Conservation (phyloP, 345 rosid species). For the Ricinus communis region DNA sequence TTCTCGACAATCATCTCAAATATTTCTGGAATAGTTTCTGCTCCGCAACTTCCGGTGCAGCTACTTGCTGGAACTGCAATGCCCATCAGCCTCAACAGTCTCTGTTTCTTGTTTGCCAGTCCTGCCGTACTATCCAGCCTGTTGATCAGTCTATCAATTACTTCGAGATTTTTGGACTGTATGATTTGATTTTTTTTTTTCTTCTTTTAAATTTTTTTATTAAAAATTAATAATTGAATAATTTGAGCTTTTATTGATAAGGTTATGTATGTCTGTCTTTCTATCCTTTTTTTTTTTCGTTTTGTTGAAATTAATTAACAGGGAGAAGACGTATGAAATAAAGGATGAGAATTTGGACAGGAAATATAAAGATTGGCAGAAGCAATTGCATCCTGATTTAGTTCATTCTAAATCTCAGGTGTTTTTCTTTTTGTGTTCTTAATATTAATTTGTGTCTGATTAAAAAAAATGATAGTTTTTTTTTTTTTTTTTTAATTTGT, state of each 20-base stretch:
- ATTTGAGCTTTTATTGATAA: conserved; percentile 3
- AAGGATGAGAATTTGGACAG: conserved; percentile 57
- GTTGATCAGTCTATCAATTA: conserved; percentile 70
- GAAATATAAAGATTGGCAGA: conserved; percentile 88
- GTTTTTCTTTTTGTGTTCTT: neutral
- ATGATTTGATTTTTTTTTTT: conserved; percentile 9
- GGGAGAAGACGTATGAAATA: conserved; percentile 66
- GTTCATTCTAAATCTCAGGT: conserved; percentile 96
- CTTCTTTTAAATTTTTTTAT: neutral
- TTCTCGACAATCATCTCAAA: conserved; percentile 12
- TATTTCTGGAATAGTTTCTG: conserved; percentile 35
- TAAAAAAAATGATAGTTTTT: no score
- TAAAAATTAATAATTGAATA: neutral
- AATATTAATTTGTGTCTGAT: neutral
- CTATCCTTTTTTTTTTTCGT: neutral
- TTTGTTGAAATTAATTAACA: conserved; percentile 17
- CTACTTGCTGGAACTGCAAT: conserved; percentile 76
- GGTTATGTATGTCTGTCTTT: no score
- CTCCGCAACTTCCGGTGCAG: conserved; percentile 30
- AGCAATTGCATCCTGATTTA: conserved; percentile 92
- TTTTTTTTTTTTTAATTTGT: conserved; percentile 6
- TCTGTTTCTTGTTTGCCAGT: conserved; percentile 66
- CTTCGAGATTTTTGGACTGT: conserved; percentile 82
- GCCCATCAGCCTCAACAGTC: conserved; percentile 25
- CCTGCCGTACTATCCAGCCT: conserved; percentile 78